These are phyloP conservation scores for Mariannaea elegans DNA, from an alignment of 2,329 filamentous ascomycete genomes.

Conservation along the genomic window DNA sequence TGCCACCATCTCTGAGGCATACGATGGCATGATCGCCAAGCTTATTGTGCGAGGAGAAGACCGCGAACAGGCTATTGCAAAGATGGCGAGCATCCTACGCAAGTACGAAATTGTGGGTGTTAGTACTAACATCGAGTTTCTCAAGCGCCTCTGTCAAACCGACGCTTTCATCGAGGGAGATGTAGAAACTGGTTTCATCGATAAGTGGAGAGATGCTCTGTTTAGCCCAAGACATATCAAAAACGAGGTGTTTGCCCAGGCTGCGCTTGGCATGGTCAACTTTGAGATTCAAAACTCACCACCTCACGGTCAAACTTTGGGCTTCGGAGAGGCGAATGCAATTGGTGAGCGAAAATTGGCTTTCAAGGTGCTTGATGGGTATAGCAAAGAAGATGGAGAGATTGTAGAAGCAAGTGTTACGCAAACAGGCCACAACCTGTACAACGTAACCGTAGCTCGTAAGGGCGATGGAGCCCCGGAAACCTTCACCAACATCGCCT, in stretches of 20 bases:
- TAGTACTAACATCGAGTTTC: constrained; percentile 95
- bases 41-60: constrained; percentile 88
- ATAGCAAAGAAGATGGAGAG: constrained; percentile 70
- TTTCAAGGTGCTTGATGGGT: constrained; percentile 68
- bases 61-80: constrained; percentile 82
- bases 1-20: constrained; percentile 91
- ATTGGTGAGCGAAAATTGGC: constrained; percentile 57
- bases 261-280: constrained; percentile 78
- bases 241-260: constrained; percentile 85
- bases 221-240: constrained; percentile 71
- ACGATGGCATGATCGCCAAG: constrained; percentile 99
- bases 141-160: constrained; percentile 86
- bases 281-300: constrained; percentile 52
- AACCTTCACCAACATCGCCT: constrained; percentile 57
- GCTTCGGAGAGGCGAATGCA: constrained; percentile 59
- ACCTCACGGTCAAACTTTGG: constrained; percentile 62
- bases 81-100: constrained; percentile 80
- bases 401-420: constrained; percentile 63
- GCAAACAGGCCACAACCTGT: constrained; percentile 58
- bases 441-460: constrained; percentile 56
- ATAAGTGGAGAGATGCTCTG: constrained; percentile 83
- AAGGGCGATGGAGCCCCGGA: constrained; percentile 49
- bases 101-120: constrained; percentile 93
- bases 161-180: constrained; percentile 85
- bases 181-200: constrained; percentile 96